Conservation (phyloP, 768 basidiomycete species). For the Pisolithus sp. region DNA sequence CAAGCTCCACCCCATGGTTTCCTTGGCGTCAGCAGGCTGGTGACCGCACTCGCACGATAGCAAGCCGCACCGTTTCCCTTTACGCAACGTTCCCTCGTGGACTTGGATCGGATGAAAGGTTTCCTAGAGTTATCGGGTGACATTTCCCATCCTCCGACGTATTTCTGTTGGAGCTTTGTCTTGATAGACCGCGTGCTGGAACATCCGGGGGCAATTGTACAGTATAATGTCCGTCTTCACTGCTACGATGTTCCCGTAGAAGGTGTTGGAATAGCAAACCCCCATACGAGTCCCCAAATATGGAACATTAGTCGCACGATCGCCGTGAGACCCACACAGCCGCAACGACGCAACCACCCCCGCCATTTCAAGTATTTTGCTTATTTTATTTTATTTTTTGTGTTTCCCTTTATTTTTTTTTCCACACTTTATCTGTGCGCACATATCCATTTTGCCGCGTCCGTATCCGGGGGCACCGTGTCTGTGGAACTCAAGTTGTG, state of each 20-base stretch:
- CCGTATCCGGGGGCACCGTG: neutral
- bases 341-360: constrained; percentile 1
- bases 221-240: neutral
- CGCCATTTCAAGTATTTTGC: neutral
- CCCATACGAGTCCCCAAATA: neutral
- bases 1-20: constrained; percentile 4
- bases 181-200: neutral
- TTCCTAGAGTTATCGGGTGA: neutral
- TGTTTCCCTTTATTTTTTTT: neutral
- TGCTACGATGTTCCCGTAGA: neutral
- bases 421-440: neutral
- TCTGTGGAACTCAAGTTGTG: neutral
- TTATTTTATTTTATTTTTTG: constrained; percentile 1
- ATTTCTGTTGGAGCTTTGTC: neutral
- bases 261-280: neutral
- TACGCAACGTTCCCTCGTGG: neutral
- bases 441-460: neutral
- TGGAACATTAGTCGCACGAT: too few species aligned
- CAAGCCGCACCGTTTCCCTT: neutral
- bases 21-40: constrained; percentile 2
- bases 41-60: constrained; percentile 10
- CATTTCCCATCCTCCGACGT: neutral
- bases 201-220: neutral
- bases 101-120: neutral
- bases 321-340: neutral